Conservation (phyloP, 371 early-diverging fungal species). For the Rhizomucor miehei region DNA sequence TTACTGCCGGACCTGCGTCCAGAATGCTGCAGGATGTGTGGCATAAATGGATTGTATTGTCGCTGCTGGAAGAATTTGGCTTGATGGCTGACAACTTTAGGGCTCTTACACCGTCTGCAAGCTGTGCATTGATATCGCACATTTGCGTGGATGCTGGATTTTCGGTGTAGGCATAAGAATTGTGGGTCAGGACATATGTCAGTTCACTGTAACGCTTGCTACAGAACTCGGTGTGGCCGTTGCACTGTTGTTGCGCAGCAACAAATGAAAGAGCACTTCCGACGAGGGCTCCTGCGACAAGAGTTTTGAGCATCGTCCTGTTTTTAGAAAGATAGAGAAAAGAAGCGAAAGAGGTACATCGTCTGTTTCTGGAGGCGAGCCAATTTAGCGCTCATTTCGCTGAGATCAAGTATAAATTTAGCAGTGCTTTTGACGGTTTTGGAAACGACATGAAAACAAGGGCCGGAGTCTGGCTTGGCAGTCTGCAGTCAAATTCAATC, state of each 20-base stretch:
- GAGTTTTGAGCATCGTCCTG: too few relatives aligned
- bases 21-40: constrained; percentile 62
- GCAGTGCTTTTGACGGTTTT: too few relatives aligned
- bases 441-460: too few relatives aligned
- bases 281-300: too few relatives aligned
- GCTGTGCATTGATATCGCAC: constrained; percentile 56
- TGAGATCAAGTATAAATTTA: too few relatives aligned
- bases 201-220: constrained; percentile 53
- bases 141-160: constrained; percentile 70
- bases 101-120: constrained; percentile 69
- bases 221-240: constrained; percentile 71
- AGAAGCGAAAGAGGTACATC: too few relatives aligned
- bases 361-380: too few relatives aligned
- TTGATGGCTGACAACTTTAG: constrained; percentile 66
- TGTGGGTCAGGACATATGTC: constrained; percentile 70
- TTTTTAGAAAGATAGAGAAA: too few relatives aligned
- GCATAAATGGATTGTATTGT: constrained; percentile 60
- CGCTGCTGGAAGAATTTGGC: constrained; percentile 14
- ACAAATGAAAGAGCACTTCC: not conserved
- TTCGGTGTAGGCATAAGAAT: constrained; percentile 59
- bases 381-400: too few relatives aligned
- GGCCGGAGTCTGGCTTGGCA: too few relatives aligned
- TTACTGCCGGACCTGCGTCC: constrained; percentile 55
- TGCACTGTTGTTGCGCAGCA: constrained; percentile 53
- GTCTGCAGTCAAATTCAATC: too few relatives aligned